A percentile compares a stretch with the other conserved stretches of the same genome.
These are phyloP conservation scores for Cladosporium velox DNA, from an alignment of 2,329 filamentous ascomycete genomes.

Conservation along the genomic window DNA sequence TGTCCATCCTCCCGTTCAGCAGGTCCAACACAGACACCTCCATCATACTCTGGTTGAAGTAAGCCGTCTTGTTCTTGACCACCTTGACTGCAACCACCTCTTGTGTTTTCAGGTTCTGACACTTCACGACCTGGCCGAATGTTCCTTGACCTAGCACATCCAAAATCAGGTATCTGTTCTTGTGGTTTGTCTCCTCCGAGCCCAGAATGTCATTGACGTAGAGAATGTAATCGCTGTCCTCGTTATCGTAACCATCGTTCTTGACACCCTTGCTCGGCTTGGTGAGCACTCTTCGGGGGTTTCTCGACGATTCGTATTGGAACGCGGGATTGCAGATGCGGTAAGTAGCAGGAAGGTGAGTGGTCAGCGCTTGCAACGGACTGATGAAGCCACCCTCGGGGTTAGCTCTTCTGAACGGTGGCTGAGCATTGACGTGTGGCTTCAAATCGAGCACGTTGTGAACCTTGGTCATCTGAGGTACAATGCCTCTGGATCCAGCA, in stretches of 20 bases:
- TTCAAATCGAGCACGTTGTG: conserved; percentile 71
- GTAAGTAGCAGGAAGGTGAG: conserved; percentile 91
- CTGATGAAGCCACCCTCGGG: conserved; percentile 98
- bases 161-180: conserved; percentile 96
- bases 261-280: conserved; percentile 98
- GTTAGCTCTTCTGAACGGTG: conserved; percentile 87
- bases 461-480: conserved; percentile 85
- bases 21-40: conserved; percentile 96
- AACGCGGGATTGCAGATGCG: conserved; percentile 97
- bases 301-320: conserved; percentile 97
- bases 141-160: conserved; percentile 97
- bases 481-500: conserved; percentile 59
- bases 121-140: conserved; percentile 98
- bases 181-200: conserved; percentile 96
- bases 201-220: conserved; percentile 99
- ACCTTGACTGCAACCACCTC: conserved; percentile 99
- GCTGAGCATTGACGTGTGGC: conserved; percentile 82
- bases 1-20: conserved; percentile 97
- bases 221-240: conserved; percentile 98
- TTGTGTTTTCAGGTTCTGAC: conserved; percentile 96
- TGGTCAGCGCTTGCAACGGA: conserved; percentile 91
- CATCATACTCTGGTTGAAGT: conserved; percentile 99
- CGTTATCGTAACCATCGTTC: conserved; percentile 98
- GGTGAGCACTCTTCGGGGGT: conserved; percentile 90
- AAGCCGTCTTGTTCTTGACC: conserved; percentile 97